A percentile compares a stretch with the other conserved stretches of the same genome.
phyloP scores from a whole-genome alignment of 208 protist genomes.

The Leishmania arabica region DNA sequence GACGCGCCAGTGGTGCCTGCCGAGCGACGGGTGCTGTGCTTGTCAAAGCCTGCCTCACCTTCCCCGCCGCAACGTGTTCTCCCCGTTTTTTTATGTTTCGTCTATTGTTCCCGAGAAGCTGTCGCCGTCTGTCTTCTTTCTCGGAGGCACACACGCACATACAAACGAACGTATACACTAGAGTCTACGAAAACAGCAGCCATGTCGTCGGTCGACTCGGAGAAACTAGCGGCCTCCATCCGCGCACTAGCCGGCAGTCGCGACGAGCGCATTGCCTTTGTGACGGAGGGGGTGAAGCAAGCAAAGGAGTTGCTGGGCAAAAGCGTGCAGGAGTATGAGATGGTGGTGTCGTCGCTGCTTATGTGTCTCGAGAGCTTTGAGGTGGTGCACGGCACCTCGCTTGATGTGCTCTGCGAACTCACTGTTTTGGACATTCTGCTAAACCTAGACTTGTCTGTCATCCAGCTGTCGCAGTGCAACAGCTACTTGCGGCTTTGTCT shows the following conservation, averaged over 20 bases:
- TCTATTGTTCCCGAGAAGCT: not conserved
- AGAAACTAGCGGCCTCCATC: constrained; percentile 50
- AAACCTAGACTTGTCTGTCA: constrained; percentile 68
- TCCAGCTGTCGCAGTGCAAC: constrained; percentile 80
- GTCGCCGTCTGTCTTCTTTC: not conserved
- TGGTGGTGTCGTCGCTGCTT: constrained; percentile 57
- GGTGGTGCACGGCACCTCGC: constrained; percentile 45
- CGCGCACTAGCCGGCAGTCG: constrained; percentile 35
- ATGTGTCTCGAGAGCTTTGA: constrained; percentile 81
- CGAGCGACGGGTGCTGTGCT: not conserved
- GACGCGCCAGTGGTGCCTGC: not conserved
- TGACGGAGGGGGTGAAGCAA: constrained; percentile 60
- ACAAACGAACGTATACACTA: not conserved
- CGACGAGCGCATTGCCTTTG: constrained; percentile 48
- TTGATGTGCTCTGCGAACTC: constrained; percentile 74
- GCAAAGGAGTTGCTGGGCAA: constrained; percentile 75
- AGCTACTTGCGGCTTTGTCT: constrained; percentile 84
- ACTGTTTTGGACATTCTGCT: constrained; percentile 80
- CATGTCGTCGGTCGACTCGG: constrained; percentile 33
- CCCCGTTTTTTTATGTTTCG: not conserved
- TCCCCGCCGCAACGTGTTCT: not conserved
- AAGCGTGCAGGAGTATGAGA: constrained; percentile 79
- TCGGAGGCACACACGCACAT: not conserved
- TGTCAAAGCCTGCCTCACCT: not conserved
- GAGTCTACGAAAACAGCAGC: not conserved